phyloP scores from a whole-genome alignment of 2,329 filamentous ascomycete species.

The Aspergillus floridensis region DNA sequence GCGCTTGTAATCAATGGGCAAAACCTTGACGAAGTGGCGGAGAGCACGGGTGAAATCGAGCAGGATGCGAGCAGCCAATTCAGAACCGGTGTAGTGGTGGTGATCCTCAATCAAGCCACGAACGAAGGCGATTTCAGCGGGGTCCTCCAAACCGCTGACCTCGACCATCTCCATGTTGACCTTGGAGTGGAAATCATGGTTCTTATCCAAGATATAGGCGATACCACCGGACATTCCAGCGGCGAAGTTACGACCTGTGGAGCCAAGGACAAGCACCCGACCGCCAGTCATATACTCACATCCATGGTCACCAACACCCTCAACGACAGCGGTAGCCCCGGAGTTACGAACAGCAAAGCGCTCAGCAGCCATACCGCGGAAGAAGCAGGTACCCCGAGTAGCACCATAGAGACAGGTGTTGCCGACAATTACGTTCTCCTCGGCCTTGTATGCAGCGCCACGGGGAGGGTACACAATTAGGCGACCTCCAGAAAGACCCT shows the following conservation, averaged over 20 bases:
- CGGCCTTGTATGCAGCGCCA: constrained; percentile 86
- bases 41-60: constrained; percentile 94
- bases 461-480: constrained; percentile 92
- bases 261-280: constrained; percentile 80
- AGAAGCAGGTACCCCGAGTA: constrained; percentile 87
- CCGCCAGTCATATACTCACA: constrained; percentile 99
- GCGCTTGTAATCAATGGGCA: constrained; percentile 95
- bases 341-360: constrained; percentile 97
- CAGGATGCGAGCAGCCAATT: constrained; percentile 86
- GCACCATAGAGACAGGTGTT: constrained; percentile 96
- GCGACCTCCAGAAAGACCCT: constrained; percentile 89
- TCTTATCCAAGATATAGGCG: constrained; percentile 86
- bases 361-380: constrained; percentile 94
- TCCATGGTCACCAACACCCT: constrained; percentile 92
- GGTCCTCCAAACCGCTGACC: constrained; percentile 77
- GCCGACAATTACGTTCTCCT: constrained; percentile 91
- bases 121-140: constrained; percentile 82
- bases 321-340: constrained; percentile 90
- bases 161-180: constrained; percentile 98
- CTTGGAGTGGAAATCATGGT: constrained; percentile 86
- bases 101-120: constrained; percentile 93
- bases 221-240: constrained; percentile 99
- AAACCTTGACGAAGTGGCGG: constrained; percentile 85
- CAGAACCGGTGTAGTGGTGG: constrained; percentile 95
- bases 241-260: constrained; percentile 93